Base-by-base conservation (phyloP, 495 filamentous ascomycete genomes). In the Podospora anserina region DNA sequence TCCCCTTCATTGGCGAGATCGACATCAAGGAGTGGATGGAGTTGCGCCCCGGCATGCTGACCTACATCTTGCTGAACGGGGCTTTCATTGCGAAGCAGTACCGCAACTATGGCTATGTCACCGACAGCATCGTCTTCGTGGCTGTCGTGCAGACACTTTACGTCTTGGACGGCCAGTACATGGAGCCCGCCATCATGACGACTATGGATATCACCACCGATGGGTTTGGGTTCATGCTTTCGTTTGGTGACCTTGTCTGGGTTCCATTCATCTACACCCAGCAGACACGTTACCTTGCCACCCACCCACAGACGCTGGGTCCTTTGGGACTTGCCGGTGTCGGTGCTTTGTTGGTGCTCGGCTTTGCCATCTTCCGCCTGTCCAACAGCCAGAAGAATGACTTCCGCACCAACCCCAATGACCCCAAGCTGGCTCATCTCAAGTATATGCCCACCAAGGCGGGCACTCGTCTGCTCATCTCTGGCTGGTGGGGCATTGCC, bases 171-270 rank as follows among this genome's bases (percentile, higher is more conserved):
- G 85, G 86, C 0, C 85, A 92, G n/a, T 93, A 89, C 80, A 94
- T 94, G 88, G 95, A 99, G 77, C 86, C 92, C 0, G 90, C 94
- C 1, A 89, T 99, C 69, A 83, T 99, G 72, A 98, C 96, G 2
- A 97, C 93, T 11, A 97, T 99, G 80, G 96, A 99, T 78, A 90
- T 98, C 75, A 96, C 89, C 66, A 91, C 88, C 74, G 95, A 99
- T 74, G 96, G 95, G 16, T 97, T 98, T 72, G 96, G 95, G 59
- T 92, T 91, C 78, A 99, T 99, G 95, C 82, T 99, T n/a, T 83
- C 91, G 2, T 98, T 97, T 71, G 95, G 94, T 44, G 95, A 98
- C 73, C 83, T 97, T 4, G 91, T 89, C 72, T 98, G 95, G 96
- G 84, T 97, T 11, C 95, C 95, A 2, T 94, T 97, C 81, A 82